Evolutionary conservation across 129 eudicot species (phyloP), one percentile per base, ranked within the genome.

Genomic region (Helianthus tuberosus): DNA sequence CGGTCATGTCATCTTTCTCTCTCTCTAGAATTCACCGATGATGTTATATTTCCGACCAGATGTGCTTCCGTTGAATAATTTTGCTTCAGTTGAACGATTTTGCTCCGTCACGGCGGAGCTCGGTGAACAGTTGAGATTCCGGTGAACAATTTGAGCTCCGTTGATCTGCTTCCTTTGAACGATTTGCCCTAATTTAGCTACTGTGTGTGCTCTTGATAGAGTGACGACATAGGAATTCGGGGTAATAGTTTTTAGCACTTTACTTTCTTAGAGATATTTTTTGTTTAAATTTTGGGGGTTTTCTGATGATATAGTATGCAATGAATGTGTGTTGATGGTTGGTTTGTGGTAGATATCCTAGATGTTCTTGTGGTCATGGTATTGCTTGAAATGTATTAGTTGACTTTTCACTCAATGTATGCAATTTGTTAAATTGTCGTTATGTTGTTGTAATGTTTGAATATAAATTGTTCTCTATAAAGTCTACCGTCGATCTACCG

Each of bases 261-360:
- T 53, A 16, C 43, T 57, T 48, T 66, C 47, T 8, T 71, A 12
- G 47, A 55, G 27, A 2, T 52, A 62, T n/a, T 17, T 54, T 55
- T 17, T 43, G 47, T 8, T 43, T 43, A 2, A 6, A 6, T 43
- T 15, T 41, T n/a, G 16, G 68, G 80, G 68, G 6, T 17, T 35
- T 62, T 43, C 11, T 74, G 5, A 69, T 54, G 47, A 75, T 62
- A 69, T 75, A 69, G 84, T 69, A 32, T 69, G 50, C 38, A 66
- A 52, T 75, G 13, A 51, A 71, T 71, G 68, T 80, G 69, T 65
- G 54, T 75, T 43, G 71, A 65, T 61, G 66, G 73, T 53, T 64
- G 80, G 67, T 75, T 75, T 62, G 61, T 20, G 62, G 75, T 35
- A 55, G 55, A 54, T 76, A 76, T 44, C 44, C 29, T 51, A 39